Base-by-base conservation (phyloP, 2,329 filamentous ascomycete species). In the Stachybotrys elegans region DNA sequence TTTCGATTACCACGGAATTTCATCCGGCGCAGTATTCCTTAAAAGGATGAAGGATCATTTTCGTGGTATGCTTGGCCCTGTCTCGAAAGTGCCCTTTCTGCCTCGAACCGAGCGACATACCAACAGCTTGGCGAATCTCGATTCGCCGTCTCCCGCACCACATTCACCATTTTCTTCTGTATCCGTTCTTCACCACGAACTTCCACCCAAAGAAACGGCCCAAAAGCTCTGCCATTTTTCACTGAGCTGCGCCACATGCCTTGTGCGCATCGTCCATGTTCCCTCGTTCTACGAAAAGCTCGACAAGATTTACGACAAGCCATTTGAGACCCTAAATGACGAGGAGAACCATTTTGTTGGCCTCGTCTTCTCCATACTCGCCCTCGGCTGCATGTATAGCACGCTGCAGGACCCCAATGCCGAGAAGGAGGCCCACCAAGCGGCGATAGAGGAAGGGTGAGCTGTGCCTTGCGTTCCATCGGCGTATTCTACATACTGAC, bases 1-100 rank as follows among this genome's bases (percentile, higher is more conserved):
- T 55, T 95, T 90, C 83, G 91, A 97, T 64, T 98, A 95, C 57
- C 89, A 95, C 59, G 93, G 93, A 39, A 86, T 88, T 51, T 96
- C 92, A 0, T 97, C 93, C 0, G 91, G 92, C 3, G 78, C 91
- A 35, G 88, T 92, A 50, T 98, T 96, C 62, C 77, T 96, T 54
- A 80, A 82, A 51, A 83, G 88, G 43, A 84, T 98, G 77, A 85
- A 89, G 56, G 87, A 94, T 57, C 86, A 95, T 58, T 88, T 96
- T 52, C 85, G 88, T 36, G 81, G 84, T 48, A 73, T 93, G 51
- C 76, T 93, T 39, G 84, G 84, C 17, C 77, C 79, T 32, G 76
- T 81, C 38, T 73, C 77, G 50, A 72, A 78, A 55, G 66, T 79
- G 48, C 74, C 81, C 16, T 80, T 84, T 59, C 65, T 84, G 48